Conservation (phyloP, 2,329 filamentous ascomycete genomes). For the Orbilia ellipsospora region DNA sequence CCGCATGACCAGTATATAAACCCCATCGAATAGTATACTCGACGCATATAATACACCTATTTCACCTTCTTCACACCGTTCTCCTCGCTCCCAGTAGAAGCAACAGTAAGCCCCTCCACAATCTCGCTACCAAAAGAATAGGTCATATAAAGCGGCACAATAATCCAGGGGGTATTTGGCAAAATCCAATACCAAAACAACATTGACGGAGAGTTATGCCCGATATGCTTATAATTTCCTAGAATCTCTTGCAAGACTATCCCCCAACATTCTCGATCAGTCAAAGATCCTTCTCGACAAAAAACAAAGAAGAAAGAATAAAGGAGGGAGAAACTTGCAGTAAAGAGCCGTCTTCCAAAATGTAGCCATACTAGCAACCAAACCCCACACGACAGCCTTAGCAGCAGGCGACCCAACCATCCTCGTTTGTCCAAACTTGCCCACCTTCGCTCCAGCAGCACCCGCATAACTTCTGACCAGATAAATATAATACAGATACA, state of each 20-base stretch:
- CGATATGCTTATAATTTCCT: constrained; percentile 71
- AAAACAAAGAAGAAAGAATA: not conserved
- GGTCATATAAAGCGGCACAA: constrained; percentile 72
- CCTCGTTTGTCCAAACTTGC: constrained; percentile 62
- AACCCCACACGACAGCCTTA: constrained; percentile 70
- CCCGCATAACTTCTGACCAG: constrained; percentile 47
- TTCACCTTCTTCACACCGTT: not conserved
- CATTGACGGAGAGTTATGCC: constrained; percentile 70
- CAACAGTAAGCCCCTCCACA: constrained; percentile 64
- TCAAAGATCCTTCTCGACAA: too few species aligned
- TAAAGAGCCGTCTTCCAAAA: constrained; percentile 76
- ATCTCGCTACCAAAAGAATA: constrained; percentile 73
- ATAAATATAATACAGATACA: constrained; percentile 73
- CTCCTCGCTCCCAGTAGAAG: not conserved
- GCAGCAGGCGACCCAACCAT: constrained; percentile 68
- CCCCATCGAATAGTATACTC: not conserved
- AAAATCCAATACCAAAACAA: constrained; percentile 72
- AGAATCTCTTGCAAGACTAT: constrained; percentile 72
- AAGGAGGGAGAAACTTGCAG: constrained; percentile 64
- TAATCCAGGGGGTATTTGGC: constrained; percentile 75
- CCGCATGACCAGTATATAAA: not conserved
- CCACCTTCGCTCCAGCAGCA: constrained; percentile 9
- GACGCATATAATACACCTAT: not conserved
- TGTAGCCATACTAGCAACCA: constrained; percentile 72
- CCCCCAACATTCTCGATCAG: not conserved